A percentile compares a stretch with the other conserved stretches of the same genome.
phyloP scores from a whole-genome alignment of 371 early-diverging fungal genomes.

The Cokeromyces recurvatus region DNA sequence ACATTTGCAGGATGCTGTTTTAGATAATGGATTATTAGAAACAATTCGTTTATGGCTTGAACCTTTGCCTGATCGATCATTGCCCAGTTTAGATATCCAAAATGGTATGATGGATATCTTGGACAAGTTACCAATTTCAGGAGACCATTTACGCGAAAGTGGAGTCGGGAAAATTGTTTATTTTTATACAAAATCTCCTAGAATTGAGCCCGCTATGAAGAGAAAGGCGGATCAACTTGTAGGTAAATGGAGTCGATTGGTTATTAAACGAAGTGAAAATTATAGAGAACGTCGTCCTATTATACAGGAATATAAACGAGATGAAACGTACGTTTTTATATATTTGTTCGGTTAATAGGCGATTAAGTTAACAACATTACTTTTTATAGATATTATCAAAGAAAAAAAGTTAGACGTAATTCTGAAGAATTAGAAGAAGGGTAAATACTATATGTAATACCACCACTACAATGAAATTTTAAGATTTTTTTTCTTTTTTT shows the following conservation, averaged over 20 bases:
- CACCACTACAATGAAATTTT: no score
- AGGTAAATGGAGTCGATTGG: constrained; percentile 86
- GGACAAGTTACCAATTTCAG: constrained; percentile 74
- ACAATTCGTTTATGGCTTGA: constrained; percentile 94
- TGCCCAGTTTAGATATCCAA: constrained; percentile 94
- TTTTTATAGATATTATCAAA: constrained; percentile 26
- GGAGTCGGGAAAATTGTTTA: constrained; percentile 90
- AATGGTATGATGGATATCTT: constrained; percentile 76
- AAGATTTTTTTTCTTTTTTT: no score
- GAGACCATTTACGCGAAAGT: constrained; percentile 84
- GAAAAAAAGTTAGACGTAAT: constrained; percentile 25
- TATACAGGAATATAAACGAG: constrained; percentile 32
- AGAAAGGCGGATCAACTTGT: constrained; percentile 78
- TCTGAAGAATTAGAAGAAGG: constrained; percentile 27
- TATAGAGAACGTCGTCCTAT: constrained; percentile 64
- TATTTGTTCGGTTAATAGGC: no score
- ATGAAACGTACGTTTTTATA: constrained; percentile 29
- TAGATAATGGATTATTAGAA: constrained; percentile 88
- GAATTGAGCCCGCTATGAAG: constrained; percentile 70
- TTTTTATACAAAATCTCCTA: constrained; percentile 91
- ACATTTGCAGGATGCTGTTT: constrained; percentile 61
- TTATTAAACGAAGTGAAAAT: constrained; percentile 73
- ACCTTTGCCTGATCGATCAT: constrained; percentile 91
- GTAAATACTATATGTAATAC: no score
- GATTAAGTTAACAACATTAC: no score